These are phyloP conservation scores for Lathyrus aphaca DNA, from an alignment of 306 rosid genomes.

Conservation along the genomic window DNA sequence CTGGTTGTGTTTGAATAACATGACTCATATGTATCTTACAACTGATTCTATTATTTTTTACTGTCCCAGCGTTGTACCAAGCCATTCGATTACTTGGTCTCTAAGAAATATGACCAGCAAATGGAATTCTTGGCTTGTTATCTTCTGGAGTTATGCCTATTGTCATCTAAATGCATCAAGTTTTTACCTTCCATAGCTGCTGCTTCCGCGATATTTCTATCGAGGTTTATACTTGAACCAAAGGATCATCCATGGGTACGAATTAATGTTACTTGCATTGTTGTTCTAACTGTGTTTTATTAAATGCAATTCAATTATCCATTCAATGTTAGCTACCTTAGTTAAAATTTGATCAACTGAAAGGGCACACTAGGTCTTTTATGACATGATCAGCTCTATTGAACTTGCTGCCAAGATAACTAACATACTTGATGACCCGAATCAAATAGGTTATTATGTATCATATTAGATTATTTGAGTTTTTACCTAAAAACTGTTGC, in stretches of 20 bases:
- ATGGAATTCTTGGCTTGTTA: conserved; percentile 48
- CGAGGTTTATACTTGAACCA: conserved; percentile 47
- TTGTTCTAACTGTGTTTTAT: too few relatives aligned
- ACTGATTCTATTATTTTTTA: not conserved
- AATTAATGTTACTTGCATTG: not conserved
- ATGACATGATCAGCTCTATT: too few relatives aligned
- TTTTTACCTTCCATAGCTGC: conserved; percentile 54
- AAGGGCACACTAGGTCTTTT: not conserved
- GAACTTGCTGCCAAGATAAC: too few relatives aligned
- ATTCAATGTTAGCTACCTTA: not conserved
- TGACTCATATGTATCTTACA: not conserved
- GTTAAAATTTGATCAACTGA: not conserved
- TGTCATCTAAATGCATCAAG: conserved; percentile 38
- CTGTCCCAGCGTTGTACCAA: not conserved
- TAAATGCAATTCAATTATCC: not conserved
- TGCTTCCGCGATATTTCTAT: conserved; percentile 57
- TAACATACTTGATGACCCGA: too few relatives aligned
- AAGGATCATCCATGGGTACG: conserved; percentile 60
- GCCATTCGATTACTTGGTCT: too few relatives aligned
- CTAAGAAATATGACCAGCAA: not conserved
- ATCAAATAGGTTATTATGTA: too few relatives aligned
- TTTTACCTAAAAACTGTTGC: too few relatives aligned
- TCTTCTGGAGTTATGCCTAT: conserved; percentile 57
- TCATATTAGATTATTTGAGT: too few relatives aligned
- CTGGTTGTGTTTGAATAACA: too few relatives aligned